Base-by-base conservation (phyloP, 2,329 filamentous ascomycete genomes). In the Pestalotiopsis sp. region DNA sequence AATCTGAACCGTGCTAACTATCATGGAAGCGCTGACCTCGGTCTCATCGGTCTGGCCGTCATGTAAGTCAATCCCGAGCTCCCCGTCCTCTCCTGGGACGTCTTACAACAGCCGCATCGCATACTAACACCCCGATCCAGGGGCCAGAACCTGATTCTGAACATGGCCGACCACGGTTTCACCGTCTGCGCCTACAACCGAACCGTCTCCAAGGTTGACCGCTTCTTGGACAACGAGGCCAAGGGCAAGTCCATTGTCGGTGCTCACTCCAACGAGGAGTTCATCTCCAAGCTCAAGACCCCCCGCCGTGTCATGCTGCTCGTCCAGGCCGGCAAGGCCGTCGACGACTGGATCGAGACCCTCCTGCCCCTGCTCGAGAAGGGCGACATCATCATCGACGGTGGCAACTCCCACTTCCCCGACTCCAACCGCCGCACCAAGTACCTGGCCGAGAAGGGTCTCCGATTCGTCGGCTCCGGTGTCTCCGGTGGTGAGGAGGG, bases 401-500 rank as follows among this genome's bases (percentile, higher is more conserved):
- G 96, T 82, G 96, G 94, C 79, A 98, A 99, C 92, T 98, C 95
- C 75, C 96, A 98, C 88, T 99, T 93, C 91, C 96, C 96, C 80
- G 96, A 98, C 87, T 95, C 93, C 86, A 98, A 98, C 91, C 94
- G 96, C 85, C 93, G 96, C 80, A 95, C 94, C 83, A 87, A 93
- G 84, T 97, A 98, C 87, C 91, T 98, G 72, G 84, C 86, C 65
- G 77, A 81, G 78, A 98, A 98, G 91, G 93, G 93, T 78, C 93
- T 99, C 83, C 91, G 92, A 80, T 99, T 97, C 82, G 95, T 99
- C 82, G 96, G 96, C 80, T 92, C 92, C 78, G 96, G 96, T 91
- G 96, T 99, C 75, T 99, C 96, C 75, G 96, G 96, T 86, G 96
- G 96, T 87, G 96, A 99, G 88, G 96, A 99, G 89, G 96, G 96